Base-by-base conservation (phyloP, 2,329 filamentous ascomycete species). In the Curvularia eragrostidis region DNA sequence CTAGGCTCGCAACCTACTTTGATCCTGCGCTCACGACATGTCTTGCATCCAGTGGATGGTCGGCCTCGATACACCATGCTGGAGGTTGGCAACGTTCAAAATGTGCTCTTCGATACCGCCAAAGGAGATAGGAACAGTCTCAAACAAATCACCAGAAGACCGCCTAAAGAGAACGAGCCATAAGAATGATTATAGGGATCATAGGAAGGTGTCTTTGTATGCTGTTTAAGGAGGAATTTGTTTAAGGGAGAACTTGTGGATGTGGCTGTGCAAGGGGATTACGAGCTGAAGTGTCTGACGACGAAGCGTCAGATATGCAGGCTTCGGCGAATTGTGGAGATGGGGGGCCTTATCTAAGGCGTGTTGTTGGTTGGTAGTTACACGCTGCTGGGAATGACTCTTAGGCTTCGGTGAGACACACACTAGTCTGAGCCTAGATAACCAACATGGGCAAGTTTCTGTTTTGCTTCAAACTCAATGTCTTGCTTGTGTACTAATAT, bases 1-100 rank as follows among this genome's bases (percentile, higher is more conserved):
- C 3, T 13, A 42, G 26, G 19, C 13, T 24, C 8, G 36, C 46
- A 15, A 59, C 71, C 54, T 48, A 79, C 77, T 67, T 77, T 78
- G 42, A 78, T 71, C 58, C 78, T 79, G 46, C 77, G 72, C 48
- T 77, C 70, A n/a, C 77, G 71, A 62, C 77, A 79, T 48, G 63
- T 73, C 47, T 66, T 66, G 49, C 73, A 75, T 5, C 72, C 73
- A 12, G 70, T 74, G 8, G 71, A 74, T 1, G 73, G 73, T 18
- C 65, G 67, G 7, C 73, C 73, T 18, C 73, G 65, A 52, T 75
- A 75, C 2, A 75, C 72, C 73, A 75, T 75, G 18, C 13, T 66
- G 48, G 34, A 15, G n/a, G 30, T 21, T 5, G n/a, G 1, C 3
- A 19, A 2, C 13, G 23, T 26, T 18, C 13, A 26, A 5, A 43